Base-by-base conservation (phyloP, 371 early-diverging fungal genomes). In the Gilbertella persicaria region DNA sequence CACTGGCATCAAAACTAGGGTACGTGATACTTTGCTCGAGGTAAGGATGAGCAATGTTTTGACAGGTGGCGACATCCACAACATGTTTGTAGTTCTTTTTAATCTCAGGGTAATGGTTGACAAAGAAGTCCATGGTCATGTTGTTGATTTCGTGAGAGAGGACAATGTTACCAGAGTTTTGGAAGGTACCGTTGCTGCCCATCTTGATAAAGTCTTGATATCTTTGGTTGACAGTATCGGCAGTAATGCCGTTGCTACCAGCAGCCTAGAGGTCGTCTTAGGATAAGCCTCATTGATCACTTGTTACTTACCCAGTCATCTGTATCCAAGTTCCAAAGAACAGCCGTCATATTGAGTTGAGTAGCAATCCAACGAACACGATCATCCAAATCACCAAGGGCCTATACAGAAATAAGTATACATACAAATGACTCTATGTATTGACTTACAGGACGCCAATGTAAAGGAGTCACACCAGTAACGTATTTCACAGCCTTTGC, bases 311-410 rank as follows among this genome's bases (percentile, higher is more conserved):
- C n/a, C 71, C 77, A 77, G 45, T 75, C 80, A 48, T 73, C 63
- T 9, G 78, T 75, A 48, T 75, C 74, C 26, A 71, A 54, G 49
- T 75, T 73, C 79, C 79, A 80, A 23, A 79, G 56, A 37, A 79
- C 70, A 45, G 79, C 74, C 14, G 73, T 73, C 66, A 78, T 60
- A 40, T 58, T 53, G 21, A 79, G 54, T 48, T 75, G 76, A n/a
- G 72, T 55, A 25, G 74, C 75, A 59, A 78, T 69, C 67, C 75
- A 71, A 25, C 82, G 79, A 40, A 82, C 78, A 57, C 82, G 78
- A 45, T 77, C 78, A 58, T 83, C 81, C 33, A 75, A 52, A 55
- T 79, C 81, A 57, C 76, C 75, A 46, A 63, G 66, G 19, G 78
- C 71, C 75, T 74, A 53, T 46, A 14, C 14, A 29, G 23, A 52